Evolutionary conservation across 768 basidiomycete genomes (phyloP).

Genomic region (Thelephora aurantiotincta): DNA sequence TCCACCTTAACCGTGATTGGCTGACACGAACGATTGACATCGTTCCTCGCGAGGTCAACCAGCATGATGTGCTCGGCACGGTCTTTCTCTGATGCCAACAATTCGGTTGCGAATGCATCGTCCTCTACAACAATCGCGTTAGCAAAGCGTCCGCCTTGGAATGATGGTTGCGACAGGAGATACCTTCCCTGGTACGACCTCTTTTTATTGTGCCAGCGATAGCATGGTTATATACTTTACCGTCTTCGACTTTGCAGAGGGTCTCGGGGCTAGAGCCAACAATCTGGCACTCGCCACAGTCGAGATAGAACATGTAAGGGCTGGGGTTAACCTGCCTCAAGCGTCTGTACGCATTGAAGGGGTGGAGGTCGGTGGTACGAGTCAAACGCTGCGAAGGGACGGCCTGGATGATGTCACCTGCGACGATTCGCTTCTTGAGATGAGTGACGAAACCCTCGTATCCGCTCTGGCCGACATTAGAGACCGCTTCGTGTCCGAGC

Average conservation of each 20-base stretch:
- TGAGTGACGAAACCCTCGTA: constrained; percentile 86
- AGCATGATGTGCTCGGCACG: constrained; percentile 98
- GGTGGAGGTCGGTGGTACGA: constrained; percentile 77
- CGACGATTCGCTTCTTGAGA: constrained; percentile 88
- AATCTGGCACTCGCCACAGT: constrained; percentile 85
- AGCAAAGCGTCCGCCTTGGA: background rate
- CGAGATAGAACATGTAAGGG: constrained; percentile 97
- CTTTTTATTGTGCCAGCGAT: constrained; percentile 91
- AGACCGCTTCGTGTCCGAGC: constrained; percentile 57
- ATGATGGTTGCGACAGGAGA: constrained; percentile 5
- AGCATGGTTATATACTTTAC: constrained; percentile 92
- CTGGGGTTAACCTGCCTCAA: constrained; percentile 92
- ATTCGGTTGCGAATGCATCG: constrained; percentile 52
- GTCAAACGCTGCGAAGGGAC: constrained; percentile 90
- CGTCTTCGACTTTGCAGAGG: constrained; percentile 85
- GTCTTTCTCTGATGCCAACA: constrained; percentile 84
- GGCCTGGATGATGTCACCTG: constrained; percentile 97
- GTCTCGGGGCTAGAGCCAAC: constrained; percentile 99
- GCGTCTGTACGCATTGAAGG: constrained; percentile 94
- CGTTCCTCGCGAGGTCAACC: constrained; percentile 94
- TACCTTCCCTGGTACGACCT: constrained; percentile 78
- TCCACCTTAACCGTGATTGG: constrained; percentile 95
- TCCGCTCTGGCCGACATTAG: constrained; percentile 88
- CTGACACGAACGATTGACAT: constrained; percentile 94
- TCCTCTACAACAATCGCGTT: constrained; percentile 56